Evolutionary conservation across 1,139 yeast species (phyloP).

Genomic region (Saccharomyces hybrid): DNA sequence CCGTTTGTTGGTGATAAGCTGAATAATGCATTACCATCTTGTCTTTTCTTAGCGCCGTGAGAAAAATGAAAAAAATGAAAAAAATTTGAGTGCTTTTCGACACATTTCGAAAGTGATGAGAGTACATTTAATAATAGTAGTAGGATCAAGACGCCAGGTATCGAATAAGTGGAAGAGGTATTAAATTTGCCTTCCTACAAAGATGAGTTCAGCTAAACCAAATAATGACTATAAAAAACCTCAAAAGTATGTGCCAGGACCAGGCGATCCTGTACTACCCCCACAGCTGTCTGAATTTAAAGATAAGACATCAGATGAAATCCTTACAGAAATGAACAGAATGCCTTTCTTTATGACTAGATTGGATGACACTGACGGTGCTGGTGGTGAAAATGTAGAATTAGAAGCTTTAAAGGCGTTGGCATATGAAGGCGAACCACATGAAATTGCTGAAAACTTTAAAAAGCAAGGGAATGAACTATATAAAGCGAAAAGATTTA

Average conservation of each 20-base stretch:
- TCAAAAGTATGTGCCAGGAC: slow-evolving; percentile 56
- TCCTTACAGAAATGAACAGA: slow-evolving; percentile 69
- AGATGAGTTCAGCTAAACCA: not conserved
- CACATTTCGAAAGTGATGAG: not conserved
- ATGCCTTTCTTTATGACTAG: slow-evolving; percentile 94
- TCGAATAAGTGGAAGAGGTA: not conserved
- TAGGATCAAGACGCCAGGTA: too few species aligned
- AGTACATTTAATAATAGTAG: not conserved
- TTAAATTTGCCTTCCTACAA: not conserved
- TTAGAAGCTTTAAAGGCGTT: slow-evolving; percentile 85
- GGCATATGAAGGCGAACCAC: slow-evolving; percentile 94
- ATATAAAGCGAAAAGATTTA: slow-evolving; percentile 60
- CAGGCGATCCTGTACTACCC: slow-evolving; percentile 75
- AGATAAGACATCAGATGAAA: slow-evolving; percentile 65
- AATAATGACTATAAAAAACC: slow-evolving; percentile 28
- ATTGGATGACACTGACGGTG: slow-evolving; percentile 69
- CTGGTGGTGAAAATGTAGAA: slow-evolving; percentile 64
- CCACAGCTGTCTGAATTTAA: slow-evolving; percentile 70
- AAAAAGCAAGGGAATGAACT: slow-evolving; percentile 91
- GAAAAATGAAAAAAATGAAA: too few species aligned
- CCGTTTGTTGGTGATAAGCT: too few species aligned
- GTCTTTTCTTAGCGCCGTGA: not conserved
- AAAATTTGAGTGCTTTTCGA: not conserved
- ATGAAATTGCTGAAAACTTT: slow-evolving; percentile 83
- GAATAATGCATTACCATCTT: too few species aligned